A percentile compares a stretch with the other conserved stretches of the same genome.
Conservation (phyloP, 371 early-diverging fungal species). For the Paramicrosporidium saccamoebae region DNA sequence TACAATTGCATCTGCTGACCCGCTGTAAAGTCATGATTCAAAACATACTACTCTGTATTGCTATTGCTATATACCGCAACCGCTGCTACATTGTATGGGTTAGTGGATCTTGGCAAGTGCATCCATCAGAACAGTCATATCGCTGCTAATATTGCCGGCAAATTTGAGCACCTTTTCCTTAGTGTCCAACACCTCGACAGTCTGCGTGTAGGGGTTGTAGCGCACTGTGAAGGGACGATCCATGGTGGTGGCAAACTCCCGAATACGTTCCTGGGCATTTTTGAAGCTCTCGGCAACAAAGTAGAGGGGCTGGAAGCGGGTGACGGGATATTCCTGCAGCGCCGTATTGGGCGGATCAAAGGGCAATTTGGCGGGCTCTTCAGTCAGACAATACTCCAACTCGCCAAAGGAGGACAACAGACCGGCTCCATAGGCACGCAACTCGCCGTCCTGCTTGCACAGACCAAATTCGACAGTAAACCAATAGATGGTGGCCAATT, state of each 20-base stretch:
- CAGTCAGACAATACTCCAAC: conserved; percentile 47
- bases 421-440: conserved; percentile 79
- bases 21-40: too few species aligned
- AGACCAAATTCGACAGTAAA: conserved; percentile 84
- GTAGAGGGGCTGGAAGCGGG: conserved; percentile 75
- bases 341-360: conserved; percentile 60
- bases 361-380: conserved; percentile 34
- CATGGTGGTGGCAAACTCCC: conserved; percentile 39
- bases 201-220: conserved; percentile 64
- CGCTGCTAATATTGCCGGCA: conserved; percentile 29
- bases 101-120: conserved; percentile 18
- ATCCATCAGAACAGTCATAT: conserved; percentile 26
- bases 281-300: conserved; percentile 79
- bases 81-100: too few species aligned
- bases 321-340: conserved; percentile 54
- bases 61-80: too few species aligned
- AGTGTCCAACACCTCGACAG: conserved; percentile 53
- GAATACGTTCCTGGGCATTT: conserved; percentile 60
- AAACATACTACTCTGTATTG: too few species aligned
- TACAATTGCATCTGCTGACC: too few species aligned
- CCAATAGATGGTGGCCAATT: conserved; percentile 68
- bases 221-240: conserved; percentile 56
- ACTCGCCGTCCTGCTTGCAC: conserved; percentile 26
- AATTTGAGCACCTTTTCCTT: conserved; percentile 41
- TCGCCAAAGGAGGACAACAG: conserved; percentile 83